phyloP scores from a whole-genome alignment of 2,329 filamentous ascomycete genomes.

The Xylariaceae sp. region DNA sequence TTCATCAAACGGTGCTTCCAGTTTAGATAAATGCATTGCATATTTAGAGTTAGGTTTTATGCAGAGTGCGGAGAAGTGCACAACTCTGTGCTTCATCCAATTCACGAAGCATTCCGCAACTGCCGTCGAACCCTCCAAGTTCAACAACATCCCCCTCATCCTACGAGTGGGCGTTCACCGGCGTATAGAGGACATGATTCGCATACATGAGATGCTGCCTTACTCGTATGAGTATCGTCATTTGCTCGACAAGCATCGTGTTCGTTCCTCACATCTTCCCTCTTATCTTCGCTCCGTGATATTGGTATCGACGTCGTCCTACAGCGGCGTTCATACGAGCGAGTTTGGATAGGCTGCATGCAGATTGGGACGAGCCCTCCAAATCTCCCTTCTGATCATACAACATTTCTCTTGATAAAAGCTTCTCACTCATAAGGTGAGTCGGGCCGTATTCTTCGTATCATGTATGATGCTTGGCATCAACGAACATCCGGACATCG shows the following conservation, averaged over 20 bases:
- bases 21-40: background rate
- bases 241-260: background rate
- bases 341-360: background rate
- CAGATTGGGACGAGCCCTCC: background rate
- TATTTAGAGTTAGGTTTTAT: background rate
- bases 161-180: background rate
- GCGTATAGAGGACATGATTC: background rate
- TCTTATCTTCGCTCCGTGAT: background rate
- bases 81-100: background rate
- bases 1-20: background rate
- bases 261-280: background rate
- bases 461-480: background rate
- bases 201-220: background rate
- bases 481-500: background rate
- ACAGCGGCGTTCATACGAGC: background rate
- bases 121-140: background rate
- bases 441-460: background rate
- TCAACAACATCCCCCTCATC: background rate
- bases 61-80: background rate
- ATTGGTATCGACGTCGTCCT: background rate
- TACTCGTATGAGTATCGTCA: background rate
- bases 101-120: no score
- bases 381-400: background rate
- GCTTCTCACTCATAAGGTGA: background rate
- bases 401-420: background rate